These are phyloP conservation scores for Cryphonectria parasitica DNA, from an alignment of 2,329 filamentous ascomycete species.

Conservation along the genomic window DNA sequence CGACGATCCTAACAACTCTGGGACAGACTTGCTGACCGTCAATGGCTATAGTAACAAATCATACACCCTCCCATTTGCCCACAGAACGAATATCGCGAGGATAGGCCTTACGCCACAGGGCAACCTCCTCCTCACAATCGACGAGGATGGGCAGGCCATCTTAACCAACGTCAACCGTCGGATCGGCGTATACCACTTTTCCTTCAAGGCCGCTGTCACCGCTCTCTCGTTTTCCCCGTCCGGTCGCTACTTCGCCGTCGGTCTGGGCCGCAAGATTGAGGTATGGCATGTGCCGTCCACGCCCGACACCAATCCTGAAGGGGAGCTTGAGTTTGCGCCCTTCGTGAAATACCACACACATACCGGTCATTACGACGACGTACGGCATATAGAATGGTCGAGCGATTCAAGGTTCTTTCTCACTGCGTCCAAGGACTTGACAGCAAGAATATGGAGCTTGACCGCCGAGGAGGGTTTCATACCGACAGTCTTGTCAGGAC, in stretches of 20 bases:
- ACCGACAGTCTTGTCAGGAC: constrained; percentile 87
- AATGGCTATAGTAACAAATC: constrained; percentile 72
- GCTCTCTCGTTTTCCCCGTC: constrained; percentile 90
- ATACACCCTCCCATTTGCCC: constrained; percentile 83
- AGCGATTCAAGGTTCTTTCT: constrained; percentile 95
- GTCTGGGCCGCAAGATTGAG: constrained; percentile 83
- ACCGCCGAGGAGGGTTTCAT: constrained; percentile 84
- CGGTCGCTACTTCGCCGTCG: constrained; percentile 88
- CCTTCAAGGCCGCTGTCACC: constrained; percentile 83
- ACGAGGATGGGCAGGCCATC: constrained; percentile 92
- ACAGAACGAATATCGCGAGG: constrained; percentile 89
- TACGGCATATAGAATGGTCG: constrained; percentile 91
- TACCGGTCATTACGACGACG: constrained; percentile 84
- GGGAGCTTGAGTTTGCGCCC: constrained; percentile 90
- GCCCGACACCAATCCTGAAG: constrained; percentile 76
- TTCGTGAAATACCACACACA: constrained; percentile 89
- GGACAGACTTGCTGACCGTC: constrained; percentile 39
- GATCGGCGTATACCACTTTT: constrained; percentile 90
- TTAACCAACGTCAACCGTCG: constrained; percentile 87
- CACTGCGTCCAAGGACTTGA: constrained; percentile 89
- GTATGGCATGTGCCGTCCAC: constrained; percentile 96
- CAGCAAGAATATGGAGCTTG: constrained; percentile 92
- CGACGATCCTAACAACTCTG: background rate
- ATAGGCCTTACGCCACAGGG: constrained; percentile 88
- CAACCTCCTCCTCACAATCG: constrained; percentile 89